Evolutionary conservation across 768 basidiomycete species (phyloP).

Genomic region (Mycena amicta): DNA sequence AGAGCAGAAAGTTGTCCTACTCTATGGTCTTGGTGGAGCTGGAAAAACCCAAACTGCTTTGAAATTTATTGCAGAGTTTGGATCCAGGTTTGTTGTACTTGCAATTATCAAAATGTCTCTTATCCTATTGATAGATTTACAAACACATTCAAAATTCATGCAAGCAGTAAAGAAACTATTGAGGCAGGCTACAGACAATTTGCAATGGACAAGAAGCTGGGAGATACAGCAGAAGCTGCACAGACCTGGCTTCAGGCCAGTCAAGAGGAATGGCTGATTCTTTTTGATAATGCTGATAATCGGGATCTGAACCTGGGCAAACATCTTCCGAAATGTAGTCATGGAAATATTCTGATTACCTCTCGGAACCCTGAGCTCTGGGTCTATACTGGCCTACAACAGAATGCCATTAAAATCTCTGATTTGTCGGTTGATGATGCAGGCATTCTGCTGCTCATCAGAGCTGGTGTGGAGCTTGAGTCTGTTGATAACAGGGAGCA

Average conservation of each 20-base stretch:
- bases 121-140: slow-evolving; percentile 3
- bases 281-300: slow-evolving; percentile 12
- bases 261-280: slow-evolving; percentile 3
- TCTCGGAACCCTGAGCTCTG: slow-evolving; percentile 7
- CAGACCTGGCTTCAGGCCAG: slow-evolving; percentile 1
- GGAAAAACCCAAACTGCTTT: slow-evolving; percentile 13
- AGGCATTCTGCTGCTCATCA: not conserved
- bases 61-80: slow-evolving; percentile 5
- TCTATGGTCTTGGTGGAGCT: slow-evolving; percentile 5
- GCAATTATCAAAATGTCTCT: not conserved
- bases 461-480: too few species aligned
- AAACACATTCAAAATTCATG: slow-evolving; percentile 8
- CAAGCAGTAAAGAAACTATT: slow-evolving; percentile 7
- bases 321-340: slow-evolving; percentile 6
- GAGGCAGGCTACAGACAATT: slow-evolving; percentile 9
- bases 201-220: not conserved
- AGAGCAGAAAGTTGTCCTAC: not conserved
- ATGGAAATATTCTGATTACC: slow-evolving; percentile 19
- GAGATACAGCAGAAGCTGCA: not conserved
- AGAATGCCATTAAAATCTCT: not conserved
- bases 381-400: slow-evolving; percentile 1
- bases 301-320: not conserved
- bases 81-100: not conserved
- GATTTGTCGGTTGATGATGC: slow-evolving; percentile 6
- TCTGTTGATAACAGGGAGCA: not conserved